Evolutionary conservation across 495 filamentous ascomycete species (phyloP).

Genomic region (Neurospora sp.): DNA sequence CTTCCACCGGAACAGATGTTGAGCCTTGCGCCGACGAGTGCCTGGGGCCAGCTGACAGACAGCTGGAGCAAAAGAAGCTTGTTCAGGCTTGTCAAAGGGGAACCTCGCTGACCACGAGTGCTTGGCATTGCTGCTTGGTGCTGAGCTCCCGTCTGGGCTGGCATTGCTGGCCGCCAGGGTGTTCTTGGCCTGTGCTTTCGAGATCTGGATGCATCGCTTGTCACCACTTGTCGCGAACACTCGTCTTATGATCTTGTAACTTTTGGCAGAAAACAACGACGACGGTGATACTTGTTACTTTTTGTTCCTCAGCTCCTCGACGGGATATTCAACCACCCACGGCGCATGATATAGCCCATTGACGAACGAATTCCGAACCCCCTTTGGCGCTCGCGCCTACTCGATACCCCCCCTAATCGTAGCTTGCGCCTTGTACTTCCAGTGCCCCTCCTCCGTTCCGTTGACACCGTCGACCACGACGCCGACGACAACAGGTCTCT

Average conservation of each 20-base stretch:
- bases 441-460: background rate
- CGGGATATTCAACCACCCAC: background rate
- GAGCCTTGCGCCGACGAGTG: background rate
- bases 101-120: background rate
- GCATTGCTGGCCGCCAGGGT: background rate
- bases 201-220: background rate
- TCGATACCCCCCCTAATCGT: background rate
- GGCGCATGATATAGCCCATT: constrained; percentile 5
- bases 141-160: background rate
- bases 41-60: background rate
- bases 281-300: background rate
- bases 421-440: background rate
- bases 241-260: background rate
- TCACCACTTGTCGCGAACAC: background rate
- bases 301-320: background rate
- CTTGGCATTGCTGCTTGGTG: constrained; percentile 1
- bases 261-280: background rate
- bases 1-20: background rate
- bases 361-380: background rate
- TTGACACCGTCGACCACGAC: constrained; percentile 1
- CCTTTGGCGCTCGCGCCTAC: background rate
- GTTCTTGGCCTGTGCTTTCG: background rate
- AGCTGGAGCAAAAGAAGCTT: background rate
- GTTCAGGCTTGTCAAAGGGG: background rate
- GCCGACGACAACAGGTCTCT: background rate